These are phyloP conservation scores for Ilyonectria destructans DNA, from an alignment of 2,329 filamentous ascomycete genomes.

Conservation along the genomic window DNA sequence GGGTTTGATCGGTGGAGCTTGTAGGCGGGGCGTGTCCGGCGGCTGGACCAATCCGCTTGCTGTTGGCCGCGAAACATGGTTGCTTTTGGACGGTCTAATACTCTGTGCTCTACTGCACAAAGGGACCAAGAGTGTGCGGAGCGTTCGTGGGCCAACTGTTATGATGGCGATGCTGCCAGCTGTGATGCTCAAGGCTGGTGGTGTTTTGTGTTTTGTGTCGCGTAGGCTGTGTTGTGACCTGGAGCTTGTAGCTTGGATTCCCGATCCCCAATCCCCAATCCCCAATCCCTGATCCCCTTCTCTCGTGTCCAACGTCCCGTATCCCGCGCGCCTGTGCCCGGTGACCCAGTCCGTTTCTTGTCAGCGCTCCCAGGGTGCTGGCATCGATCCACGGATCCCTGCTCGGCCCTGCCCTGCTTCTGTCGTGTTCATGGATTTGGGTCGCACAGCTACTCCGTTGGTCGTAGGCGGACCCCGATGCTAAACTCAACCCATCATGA, in stretches of 20 bases:
- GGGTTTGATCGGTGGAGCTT: slow-evolving; percentile 37
- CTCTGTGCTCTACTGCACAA: slow-evolving; percentile 6
- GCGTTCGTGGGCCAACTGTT: slow-evolving; percentile 23
- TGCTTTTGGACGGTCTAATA: slow-evolving; percentile 11
- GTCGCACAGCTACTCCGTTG: not conserved
- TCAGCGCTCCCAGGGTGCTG: slow-evolving; percentile 12
- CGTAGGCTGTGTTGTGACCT: not conserved
- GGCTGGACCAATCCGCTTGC: slow-evolving; percentile 21
- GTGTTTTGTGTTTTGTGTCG: not conserved
- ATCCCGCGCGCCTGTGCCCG: not conserved
- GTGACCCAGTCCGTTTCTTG: slow-evolving; percentile 14
- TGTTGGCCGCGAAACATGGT: slow-evolving; percentile 1
- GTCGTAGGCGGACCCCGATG: slow-evolving; percentile 12
- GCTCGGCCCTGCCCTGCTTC: slow-evolving; percentile 1
- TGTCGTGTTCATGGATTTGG: not conserved
- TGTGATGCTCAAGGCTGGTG: not conserved
- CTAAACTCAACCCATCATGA: slow-evolving; percentile 21
- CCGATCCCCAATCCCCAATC: not conserved
- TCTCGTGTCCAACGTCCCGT: not conserved
- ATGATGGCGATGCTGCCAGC: not conserved
- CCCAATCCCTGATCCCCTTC: not conserved
- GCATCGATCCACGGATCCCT: slow-evolving; percentile 21
- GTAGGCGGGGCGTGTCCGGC: slow-evolving; percentile 13
- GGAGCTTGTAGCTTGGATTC: not conserved
- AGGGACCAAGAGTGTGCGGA: slow-evolving; percentile 18